Evolutionary conservation across 371 early-diverging fungal species (phyloP).

Genomic region (Mucor plumbeus): DNA sequence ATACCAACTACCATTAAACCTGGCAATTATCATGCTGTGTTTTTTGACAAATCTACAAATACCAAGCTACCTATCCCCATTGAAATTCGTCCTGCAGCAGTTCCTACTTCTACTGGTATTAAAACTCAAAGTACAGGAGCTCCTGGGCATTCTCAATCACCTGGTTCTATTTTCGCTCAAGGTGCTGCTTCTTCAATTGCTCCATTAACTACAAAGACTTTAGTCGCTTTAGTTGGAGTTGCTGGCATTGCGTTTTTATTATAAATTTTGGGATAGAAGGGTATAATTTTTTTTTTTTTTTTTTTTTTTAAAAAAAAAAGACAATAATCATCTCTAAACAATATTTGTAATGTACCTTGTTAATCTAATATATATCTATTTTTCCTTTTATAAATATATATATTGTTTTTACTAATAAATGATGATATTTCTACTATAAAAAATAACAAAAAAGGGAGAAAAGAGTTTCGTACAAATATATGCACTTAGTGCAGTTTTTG

Average conservation of each 20-base stretch:
- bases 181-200: constrained; percentile 25
- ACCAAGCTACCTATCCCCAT: constrained; percentile 51
- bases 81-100: constrained; percentile 50
- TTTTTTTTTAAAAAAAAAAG: no score
- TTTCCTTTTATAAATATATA: neutral
- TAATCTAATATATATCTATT: neutral
- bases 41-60: constrained; percentile 47
- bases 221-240: constrained; percentile 35
- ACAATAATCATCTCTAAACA: no score
- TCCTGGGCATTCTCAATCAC: constrained; percentile 31
- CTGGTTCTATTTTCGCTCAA: constrained; percentile 44
- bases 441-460: neutral
- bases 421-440: neutral
- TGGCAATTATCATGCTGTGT: constrained; percentile 48
- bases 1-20: constrained; percentile 43
- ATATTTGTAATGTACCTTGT: neutral
- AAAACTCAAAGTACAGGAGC: constrained; percentile 31
- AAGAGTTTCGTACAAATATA: neutral
- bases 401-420: neutral
- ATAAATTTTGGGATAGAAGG: constrained; percentile 12
- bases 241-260: constrained; percentile 40
- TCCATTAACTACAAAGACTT: constrained; percentile 22
- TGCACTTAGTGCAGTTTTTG: neutral
- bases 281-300: no score
- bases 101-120: constrained; percentile 32